Conservation (phyloP, 805 yeast species). For the Saturnispora ahearnii region DNA sequence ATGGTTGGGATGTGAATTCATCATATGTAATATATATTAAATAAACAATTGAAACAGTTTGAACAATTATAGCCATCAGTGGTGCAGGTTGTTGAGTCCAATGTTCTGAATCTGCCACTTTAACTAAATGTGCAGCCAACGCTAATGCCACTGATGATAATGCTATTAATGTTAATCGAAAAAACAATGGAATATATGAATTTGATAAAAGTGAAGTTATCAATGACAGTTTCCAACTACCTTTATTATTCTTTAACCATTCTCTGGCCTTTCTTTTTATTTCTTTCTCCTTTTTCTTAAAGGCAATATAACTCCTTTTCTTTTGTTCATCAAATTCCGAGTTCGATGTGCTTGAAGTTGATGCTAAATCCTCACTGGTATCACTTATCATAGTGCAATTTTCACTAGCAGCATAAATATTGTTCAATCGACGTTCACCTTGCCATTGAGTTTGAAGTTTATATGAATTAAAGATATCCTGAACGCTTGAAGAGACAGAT, state of each 20-base stretch:
- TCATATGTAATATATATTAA: conserved; percentile 77
- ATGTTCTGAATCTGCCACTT: conserved; percentile 13
- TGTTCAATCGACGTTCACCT: conserved; percentile 54
- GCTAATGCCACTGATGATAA: conserved; percentile 64
- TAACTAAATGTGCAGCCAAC: conserved; percentile 53
- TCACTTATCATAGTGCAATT: background rate
- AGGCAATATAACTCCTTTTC: conserved; percentile 7
- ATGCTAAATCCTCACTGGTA: conserved; percentile 1
- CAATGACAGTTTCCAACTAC: conserved; percentile 55
- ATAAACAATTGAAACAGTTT: conserved; percentile 68
- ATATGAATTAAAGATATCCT: conserved; percentile 15
- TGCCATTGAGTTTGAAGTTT: conserved; percentile 51
- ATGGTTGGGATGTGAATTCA: conserved; percentile 85
- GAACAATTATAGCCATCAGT: conserved; percentile 84
- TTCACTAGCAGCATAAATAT: background rate
- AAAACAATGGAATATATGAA: conserved; percentile 72
- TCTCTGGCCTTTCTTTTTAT: conserved; percentile 52
- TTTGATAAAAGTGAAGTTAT: conserved; percentile 55
- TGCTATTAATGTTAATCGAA: conserved; percentile 51
- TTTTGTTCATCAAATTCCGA: conserved; percentile 5
- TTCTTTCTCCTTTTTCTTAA: conserved; percentile 17
- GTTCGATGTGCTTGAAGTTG: background rate
- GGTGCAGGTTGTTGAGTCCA: conserved; percentile 79
- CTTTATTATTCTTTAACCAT: conserved; percentile 56
- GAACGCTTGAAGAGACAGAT: background rate